Evolutionary conservation across 108 stramenopile genomes (phyloP).

Genomic region (Skeletonema tropicum): DNA sequence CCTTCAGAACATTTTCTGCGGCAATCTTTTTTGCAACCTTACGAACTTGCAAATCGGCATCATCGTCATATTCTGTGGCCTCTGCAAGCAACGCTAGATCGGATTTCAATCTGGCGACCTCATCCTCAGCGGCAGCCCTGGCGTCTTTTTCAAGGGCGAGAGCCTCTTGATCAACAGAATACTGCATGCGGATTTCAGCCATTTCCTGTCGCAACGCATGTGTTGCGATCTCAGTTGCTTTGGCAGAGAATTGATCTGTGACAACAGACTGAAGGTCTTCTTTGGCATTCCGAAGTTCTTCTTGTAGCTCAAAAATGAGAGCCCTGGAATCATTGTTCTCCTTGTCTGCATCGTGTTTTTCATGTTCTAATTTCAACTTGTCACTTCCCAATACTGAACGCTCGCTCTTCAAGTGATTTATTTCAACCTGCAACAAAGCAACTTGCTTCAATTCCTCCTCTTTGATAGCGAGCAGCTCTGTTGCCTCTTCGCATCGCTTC

Average conservation of each 20-base stretch:
- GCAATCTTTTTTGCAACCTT: slow-evolving; percentile 64
- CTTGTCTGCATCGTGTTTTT: slow-evolving; percentile 19
- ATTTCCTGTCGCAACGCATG: slow-evolving; percentile 69
- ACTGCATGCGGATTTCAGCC: slow-evolving; percentile 56
- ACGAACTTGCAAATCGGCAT: slow-evolving; percentile 47
- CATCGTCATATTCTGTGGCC: slow-evolving; percentile 57
- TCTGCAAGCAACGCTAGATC: slow-evolving; percentile 71
- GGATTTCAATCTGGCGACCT: slow-evolving; percentile 59
- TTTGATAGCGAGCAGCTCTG: slow-evolving; percentile 3
- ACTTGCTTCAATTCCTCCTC: slow-evolving; percentile 21
- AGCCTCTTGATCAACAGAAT: slow-evolving; percentile 47
- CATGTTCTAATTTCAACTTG: slow-evolving; percentile 12
- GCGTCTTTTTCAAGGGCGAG: slow-evolving; percentile 50
- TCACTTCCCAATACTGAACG: slow-evolving; percentile 23
- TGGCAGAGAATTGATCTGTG: slow-evolving; percentile 74
- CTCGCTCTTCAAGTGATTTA: slow-evolving; percentile 19
- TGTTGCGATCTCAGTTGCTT: slow-evolving; percentile 68
- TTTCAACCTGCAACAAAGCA: slow-evolving; percentile 12
- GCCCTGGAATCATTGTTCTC: slow-evolving; percentile 48
- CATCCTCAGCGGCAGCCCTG: slow-evolving; percentile 57
- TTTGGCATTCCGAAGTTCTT: slow-evolving; percentile 65
- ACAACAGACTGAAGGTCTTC: slow-evolving; percentile 66
- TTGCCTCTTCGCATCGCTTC: slow-evolving; percentile 10
- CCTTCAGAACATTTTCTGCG: slow-evolving; percentile 59
- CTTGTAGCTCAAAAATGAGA: slow-evolving; percentile 58